A percentile compares a stretch with the other conserved stretches of the same genome.
phyloP scores from a whole-genome alignment of 129 eudicot genomes.

The Chrysanthemum lavandulifolium region DNA sequence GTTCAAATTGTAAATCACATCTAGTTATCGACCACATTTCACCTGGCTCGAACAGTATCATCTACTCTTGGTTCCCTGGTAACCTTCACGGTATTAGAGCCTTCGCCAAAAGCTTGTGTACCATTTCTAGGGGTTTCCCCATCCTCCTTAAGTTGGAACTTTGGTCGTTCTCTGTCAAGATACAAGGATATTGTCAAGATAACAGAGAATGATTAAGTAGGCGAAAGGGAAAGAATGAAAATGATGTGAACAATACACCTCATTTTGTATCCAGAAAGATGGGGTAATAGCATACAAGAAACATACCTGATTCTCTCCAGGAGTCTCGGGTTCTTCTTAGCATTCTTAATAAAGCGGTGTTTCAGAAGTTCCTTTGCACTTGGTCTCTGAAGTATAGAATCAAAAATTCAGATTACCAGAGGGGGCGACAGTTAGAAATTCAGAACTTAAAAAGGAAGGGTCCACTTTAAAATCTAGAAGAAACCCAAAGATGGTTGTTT shows the following conservation, averaged over 20 bases:
- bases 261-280: not conserved
- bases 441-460: not conserved
- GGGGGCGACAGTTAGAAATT: not conserved
- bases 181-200: constrained; percentile 4
- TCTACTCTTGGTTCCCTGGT: constrained; percentile 56
- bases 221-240: not conserved
- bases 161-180: constrained; percentile 78
- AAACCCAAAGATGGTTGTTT: no score
- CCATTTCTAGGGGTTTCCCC: constrained; percentile 54
- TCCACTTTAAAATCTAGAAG: no score
- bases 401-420: not conserved
- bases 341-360: constrained; percentile 80
- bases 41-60: constrained; percentile 82
- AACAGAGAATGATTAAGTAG: not conserved
- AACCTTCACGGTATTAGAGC: constrained; percentile 76
- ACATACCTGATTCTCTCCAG: constrained; percentile 86
- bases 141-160: constrained; percentile 69
- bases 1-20: not conserved
- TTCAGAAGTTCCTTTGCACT: constrained; percentile 94
- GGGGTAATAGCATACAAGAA: not conserved
- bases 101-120: constrained; percentile 50
- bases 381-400: constrained; percentile 57
- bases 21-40: constrained; percentile 16
- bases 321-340: constrained; percentile 82
- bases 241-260: not conserved